Percentiles rank a stretch among this genome's conserved stretches.
These are phyloP conservation scores for Trametes meyenii DNA, from an alignment of 768 basidiomycete species.

Conservation along the genomic window DNA sequence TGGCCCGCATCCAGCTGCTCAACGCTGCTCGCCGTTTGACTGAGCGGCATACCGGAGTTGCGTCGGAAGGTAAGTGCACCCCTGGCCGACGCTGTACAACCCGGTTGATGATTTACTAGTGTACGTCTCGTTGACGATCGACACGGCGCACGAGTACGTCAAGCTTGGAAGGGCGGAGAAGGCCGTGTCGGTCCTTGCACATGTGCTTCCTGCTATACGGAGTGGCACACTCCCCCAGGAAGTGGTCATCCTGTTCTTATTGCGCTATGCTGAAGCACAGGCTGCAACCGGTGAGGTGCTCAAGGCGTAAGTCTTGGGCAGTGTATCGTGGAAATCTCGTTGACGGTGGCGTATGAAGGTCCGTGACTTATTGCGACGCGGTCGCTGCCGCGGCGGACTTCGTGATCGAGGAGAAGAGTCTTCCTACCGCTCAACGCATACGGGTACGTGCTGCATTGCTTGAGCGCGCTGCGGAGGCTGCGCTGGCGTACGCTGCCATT, in stretches of 20 bases:
- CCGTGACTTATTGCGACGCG: constrained; percentile 64
- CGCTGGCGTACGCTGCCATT: constrained; percentile 67
- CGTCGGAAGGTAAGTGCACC: constrained; percentile 25
- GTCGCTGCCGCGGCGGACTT: constrained; percentile 46
- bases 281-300: constrained; percentile 59
- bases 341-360: constrained; percentile 34
- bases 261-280: constrained; percentile 69
- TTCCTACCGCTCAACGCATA: constrained; percentile 59
- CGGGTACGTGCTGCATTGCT: constrained; percentile 58
- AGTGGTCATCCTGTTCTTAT: constrained; percentile 53
- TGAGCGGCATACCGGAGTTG: constrained; percentile 44
- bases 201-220: constrained; percentile 50
- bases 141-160: constrained; percentile 79
- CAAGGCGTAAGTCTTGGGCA: constrained; percentile 51
- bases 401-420: constrained; percentile 46
- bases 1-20: constrained; percentile 70
- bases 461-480: constrained; percentile 74
- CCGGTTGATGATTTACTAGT: constrained; percentile 42
- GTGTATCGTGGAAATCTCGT: neutral
- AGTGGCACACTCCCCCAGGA: constrained; percentile 52
- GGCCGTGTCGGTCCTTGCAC: constrained; percentile 67
- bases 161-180: constrained; percentile 74
- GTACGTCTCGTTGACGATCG: constrained; percentile 59
- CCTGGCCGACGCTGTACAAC: constrained; percentile 42
- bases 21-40: constrained; percentile 64